Base-by-base conservation (phyloP, 371 early-diverging fungal genomes). In the Actinomortierella wolfii region DNA sequence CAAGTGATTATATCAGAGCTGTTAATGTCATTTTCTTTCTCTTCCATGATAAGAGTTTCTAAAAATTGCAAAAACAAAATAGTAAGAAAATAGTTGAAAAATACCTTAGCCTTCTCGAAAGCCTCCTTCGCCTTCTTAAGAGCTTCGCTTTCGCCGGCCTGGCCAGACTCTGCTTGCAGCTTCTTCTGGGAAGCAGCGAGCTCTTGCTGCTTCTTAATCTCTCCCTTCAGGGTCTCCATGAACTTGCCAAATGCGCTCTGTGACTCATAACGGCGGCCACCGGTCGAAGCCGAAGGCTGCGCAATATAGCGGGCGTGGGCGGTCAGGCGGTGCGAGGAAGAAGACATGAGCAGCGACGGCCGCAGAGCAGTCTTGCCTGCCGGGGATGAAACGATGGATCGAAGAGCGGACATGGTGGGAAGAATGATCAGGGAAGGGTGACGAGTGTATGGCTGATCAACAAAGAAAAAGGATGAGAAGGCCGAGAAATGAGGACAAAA, bases 201-300 rank as follows among this genome's bases (percentile, higher is more conserved):
- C 51, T 97, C 96, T 78, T 93, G 85, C 80, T 92, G 95, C 80
- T 96, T 94, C 74, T 92, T 84, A 60, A 95, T 85, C 83, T 98
- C 97, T 21, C 92, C 90, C 63, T 88, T 89, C 54, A 97, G 76
- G 3, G 95, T 93, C 52, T 95, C 89, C 23, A 89, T 79, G 77
- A 97, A 97, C 53, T 74, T 78, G 41, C 68, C 47, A 53, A 80
- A 69, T 6, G 76, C 68, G 45, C 77, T 75, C 61, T 77, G 67
- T 41, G 74, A 67, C 44, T 73, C 74, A 40, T 73, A 53, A 48
- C 74, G 62, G 48, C 74, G 62, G 52, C 63, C 74, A 23, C 67
- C 48, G 42, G 63, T 53, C 46, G 59, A n/a, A 14, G 74, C 67
- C 39, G 63, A 48, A 28, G 63, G 57, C 56, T 67, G 41, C 50